These are phyloP conservation scores for Sonneratia caseolaris DNA, from an alignment of 345 rosid species.

Conservation along the genomic window DNA sequence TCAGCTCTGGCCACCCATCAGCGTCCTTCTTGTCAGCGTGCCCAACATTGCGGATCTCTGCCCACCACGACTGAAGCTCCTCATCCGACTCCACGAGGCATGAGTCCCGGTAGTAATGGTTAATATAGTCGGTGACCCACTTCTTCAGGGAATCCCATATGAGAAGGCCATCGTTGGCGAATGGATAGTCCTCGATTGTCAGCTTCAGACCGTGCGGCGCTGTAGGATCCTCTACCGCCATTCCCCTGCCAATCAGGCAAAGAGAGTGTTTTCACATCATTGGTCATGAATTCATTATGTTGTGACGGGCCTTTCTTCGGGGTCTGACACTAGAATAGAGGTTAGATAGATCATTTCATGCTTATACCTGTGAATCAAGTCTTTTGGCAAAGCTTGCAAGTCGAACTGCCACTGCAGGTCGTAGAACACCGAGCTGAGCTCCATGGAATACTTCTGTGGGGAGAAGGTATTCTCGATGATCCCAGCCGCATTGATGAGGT, in stretches of 20 bases:
- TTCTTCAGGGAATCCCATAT: constrained; percentile 34
- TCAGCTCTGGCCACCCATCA: constrained; percentile 41
- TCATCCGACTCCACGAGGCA: constrained; percentile 19
- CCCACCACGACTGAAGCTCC: constrained; percentile 59
- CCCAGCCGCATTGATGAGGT: constrained; percentile 44
- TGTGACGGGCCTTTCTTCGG: no score
- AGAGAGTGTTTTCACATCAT: no score
- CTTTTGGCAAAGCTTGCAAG: constrained; percentile 37
- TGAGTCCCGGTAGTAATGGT: constrained; percentile 33
- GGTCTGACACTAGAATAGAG: neutral
- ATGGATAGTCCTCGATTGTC: constrained; percentile 48
- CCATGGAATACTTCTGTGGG: constrained; percentile 43
- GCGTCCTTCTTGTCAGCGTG: constrained; percentile 44
- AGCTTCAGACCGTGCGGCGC: constrained; percentile 43
- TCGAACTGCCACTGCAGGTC: constrained; percentile 47
- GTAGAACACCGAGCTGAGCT: constrained; percentile 48
- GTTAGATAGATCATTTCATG: neutral
- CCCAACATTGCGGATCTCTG: constrained; percentile 34
- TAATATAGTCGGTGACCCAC: constrained; percentile 40
- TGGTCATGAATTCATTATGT: neutral
- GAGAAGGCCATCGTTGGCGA: constrained; percentile 44
- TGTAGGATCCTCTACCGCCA: constrained; percentile 42
- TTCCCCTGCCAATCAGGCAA: constrained; percentile 24
- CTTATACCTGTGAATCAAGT: constrained; percentile 39
- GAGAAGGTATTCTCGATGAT: constrained; percentile 51